These are phyloP conservation scores for Lasiodiplodia gonubiensis DNA, from an alignment of 2,329 filamentous ascomycete genomes.

Conservation along the genomic window DNA sequence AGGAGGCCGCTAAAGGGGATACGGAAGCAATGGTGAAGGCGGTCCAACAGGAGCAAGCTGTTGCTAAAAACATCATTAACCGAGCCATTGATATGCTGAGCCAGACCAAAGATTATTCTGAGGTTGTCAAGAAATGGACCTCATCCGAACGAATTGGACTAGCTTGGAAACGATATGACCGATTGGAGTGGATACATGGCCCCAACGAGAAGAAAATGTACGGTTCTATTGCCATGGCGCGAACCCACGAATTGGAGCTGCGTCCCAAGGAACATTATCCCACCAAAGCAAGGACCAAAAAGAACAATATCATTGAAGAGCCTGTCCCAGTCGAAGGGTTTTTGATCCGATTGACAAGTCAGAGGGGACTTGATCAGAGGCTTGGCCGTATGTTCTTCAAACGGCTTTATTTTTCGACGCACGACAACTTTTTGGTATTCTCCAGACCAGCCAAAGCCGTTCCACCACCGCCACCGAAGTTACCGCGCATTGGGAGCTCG, in stretches of 20 bases:
- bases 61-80: slow-evolving; percentile 62
- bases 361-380: slow-evolving; percentile 63
- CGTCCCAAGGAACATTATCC: slow-evolving; percentile 70
- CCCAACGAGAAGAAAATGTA: slow-evolving; percentile 72
- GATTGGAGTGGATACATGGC: slow-evolving; percentile 71
- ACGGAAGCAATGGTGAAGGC: slow-evolving; percentile 52
- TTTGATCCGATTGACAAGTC: slow-evolving; percentile 67
- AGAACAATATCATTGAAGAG: slow-evolving; percentile 54
- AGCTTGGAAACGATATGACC: slow-evolving; percentile 72
- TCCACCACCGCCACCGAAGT: slow-evolving; percentile 63
- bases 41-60: slow-evolving; percentile 59
- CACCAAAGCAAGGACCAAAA: slow-evolving; percentile 50
- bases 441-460: slow-evolving; percentile 63
- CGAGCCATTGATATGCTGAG: slow-evolving; percentile 65
- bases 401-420: slow-evolving; percentile 67
- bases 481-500: slow-evolving; percentile 51
- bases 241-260: slow-evolving; percentile 69
- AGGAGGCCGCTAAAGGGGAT: slow-evolving; percentile 51
- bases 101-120: slow-evolving; percentile 62
- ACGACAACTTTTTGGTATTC: slow-evolving; percentile 69
- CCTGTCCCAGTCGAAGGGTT: slow-evolving; percentile 70
- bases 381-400: slow-evolving; percentile 69
- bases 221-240: slow-evolving; percentile 70
- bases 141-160: slow-evolving; percentile 65
- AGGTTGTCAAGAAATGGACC: slow-evolving; percentile 65